Conservation (phyloP, 202 grass and related monocot species). For the Cymbopogon flexuosus region DNA sequence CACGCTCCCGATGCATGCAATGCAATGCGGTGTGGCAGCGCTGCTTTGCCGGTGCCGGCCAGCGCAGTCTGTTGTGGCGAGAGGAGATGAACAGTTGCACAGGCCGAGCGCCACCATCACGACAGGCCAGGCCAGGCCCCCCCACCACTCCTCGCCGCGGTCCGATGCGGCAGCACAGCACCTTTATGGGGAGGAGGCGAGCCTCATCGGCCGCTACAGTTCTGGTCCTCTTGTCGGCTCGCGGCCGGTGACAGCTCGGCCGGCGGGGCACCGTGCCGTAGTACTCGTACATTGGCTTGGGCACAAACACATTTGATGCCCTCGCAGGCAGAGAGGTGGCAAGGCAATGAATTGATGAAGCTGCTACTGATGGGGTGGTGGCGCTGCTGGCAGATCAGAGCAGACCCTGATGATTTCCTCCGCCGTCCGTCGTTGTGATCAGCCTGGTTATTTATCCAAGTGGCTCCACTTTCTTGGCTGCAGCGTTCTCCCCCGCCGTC, state of each 20-base stretch:
- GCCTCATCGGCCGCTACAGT: slow-evolving; percentile 50
- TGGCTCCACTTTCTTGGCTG: slow-evolving; percentile 32
- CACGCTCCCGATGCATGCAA: slow-evolving; percentile 22
- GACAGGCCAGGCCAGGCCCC: not conserved
- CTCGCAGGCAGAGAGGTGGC: not conserved
- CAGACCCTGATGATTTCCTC: slow-evolving; percentile 7
- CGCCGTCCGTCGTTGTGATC: slow-evolving; percentile 1
- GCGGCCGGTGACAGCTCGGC: slow-evolving; percentile 36
- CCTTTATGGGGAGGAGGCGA: slow-evolving; percentile 39
- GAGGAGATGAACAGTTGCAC: slow-evolving; percentile 47
- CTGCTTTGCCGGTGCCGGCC: slow-evolving; percentile 25
- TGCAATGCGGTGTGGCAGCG: slow-evolving; percentile 21
- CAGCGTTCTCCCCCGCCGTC: slow-evolving; percentile 16
- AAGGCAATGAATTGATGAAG: slow-evolving; percentile 7
- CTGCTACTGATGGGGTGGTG: slow-evolving; percentile 3
- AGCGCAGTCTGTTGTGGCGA: slow-evolving; percentile 44
- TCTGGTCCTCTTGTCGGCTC: slow-evolving; percentile 43
- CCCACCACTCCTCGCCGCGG: slow-evolving; percentile 12
- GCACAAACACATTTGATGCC: slow-evolving; percentile 10
- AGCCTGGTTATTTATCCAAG: not conserved
- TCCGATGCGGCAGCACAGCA: slow-evolving; percentile 27
- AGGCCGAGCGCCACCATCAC: slow-evolving; percentile 12
- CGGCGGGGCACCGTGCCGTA: slow-evolving; percentile 21
- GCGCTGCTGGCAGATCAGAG: slow-evolving; percentile 10
- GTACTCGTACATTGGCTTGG: slow-evolving; percentile 21